A percentile compares a stretch with the other conserved stretches of the same genome.
These are phyloP conservation scores for Tetrahymena malaccensis DNA, from an alignment of 73 alveolate genomes.

Conservation along the genomic window DNA sequence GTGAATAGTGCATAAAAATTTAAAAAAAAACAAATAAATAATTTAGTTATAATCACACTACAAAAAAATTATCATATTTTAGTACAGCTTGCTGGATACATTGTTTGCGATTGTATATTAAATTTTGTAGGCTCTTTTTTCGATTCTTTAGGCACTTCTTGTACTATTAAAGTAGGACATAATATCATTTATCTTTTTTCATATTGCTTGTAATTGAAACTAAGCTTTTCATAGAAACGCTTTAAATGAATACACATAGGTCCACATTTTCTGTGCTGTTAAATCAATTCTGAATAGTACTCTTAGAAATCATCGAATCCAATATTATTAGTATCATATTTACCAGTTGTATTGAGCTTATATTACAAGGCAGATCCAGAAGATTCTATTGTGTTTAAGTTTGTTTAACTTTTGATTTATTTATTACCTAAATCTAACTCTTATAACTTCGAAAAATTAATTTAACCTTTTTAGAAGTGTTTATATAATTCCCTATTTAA, in stretches of 20 bases:
- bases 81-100: neutral
- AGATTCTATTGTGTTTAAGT: neutral
- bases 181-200: neutral
- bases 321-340: neutral
- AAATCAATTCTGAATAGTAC: neutral
- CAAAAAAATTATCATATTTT: neutral
- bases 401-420: neutral
- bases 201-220: neutral
- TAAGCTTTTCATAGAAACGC: neutral
- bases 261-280: neutral
- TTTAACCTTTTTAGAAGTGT: neutral
- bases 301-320: neutral
- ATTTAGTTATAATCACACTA: too few species aligned
- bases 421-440: neutral
- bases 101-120: neutral
- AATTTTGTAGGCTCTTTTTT: neutral
- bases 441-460: neutral
- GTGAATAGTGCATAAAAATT: too few species aligned
- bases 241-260: neutral
- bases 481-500: neutral
- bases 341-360: neutral
- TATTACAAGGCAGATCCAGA: neutral
- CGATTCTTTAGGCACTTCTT: neutral
- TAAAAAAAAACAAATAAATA: too few species aligned
- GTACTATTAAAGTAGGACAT: neutral